These are phyloP conservation scores for Stenocarpella maydis DNA, from an alignment of 2,329 filamentous ascomycete species.

Conservation along the genomic window DNA sequence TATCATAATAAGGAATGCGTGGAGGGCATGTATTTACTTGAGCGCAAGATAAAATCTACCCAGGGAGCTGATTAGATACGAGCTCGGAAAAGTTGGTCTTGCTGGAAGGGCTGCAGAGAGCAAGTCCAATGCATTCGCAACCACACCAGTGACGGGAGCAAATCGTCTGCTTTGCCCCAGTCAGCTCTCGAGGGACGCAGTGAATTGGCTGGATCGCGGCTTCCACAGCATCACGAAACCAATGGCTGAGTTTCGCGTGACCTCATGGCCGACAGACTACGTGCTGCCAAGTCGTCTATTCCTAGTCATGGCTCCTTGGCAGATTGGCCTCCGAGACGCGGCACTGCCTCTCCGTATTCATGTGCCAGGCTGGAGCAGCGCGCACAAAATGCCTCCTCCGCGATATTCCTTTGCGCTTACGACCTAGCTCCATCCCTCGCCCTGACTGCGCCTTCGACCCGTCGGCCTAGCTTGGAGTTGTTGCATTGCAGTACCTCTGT, in stretches of 20 bases:
- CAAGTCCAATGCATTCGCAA: too few relatives aligned
- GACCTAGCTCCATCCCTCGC: neutral
- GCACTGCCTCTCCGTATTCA: slow-evolving; percentile 22
- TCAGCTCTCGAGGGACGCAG: neutral
- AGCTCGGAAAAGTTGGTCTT: too few relatives aligned
- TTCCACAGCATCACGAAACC: neutral
- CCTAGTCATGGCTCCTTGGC: slow-evolving; percentile 19
- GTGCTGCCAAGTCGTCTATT: slow-evolving; percentile 24
- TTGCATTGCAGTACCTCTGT: neutral
- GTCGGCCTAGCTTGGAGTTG: neutral
- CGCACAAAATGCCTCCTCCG: neutral
- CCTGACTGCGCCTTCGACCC: neutral
- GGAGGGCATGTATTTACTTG: neutral
- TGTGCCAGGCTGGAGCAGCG: slow-evolving; percentile 11
- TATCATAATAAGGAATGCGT: neutral
- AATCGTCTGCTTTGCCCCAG: neutral
- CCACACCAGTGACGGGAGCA: too few relatives aligned
- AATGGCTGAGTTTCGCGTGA: neutral
- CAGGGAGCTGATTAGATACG: too few relatives aligned
- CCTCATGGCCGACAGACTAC: neutral
- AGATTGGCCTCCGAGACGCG: slow-evolving; percentile 16
- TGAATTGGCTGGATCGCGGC: neutral
- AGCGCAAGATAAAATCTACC: too few relatives aligned
- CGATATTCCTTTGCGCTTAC: neutral
- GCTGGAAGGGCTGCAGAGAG: too few relatives aligned